phyloP scores from a whole-genome alignment of 2,329 filamentous ascomycete genomes.

The Trichoderma guizhouense region DNA sequence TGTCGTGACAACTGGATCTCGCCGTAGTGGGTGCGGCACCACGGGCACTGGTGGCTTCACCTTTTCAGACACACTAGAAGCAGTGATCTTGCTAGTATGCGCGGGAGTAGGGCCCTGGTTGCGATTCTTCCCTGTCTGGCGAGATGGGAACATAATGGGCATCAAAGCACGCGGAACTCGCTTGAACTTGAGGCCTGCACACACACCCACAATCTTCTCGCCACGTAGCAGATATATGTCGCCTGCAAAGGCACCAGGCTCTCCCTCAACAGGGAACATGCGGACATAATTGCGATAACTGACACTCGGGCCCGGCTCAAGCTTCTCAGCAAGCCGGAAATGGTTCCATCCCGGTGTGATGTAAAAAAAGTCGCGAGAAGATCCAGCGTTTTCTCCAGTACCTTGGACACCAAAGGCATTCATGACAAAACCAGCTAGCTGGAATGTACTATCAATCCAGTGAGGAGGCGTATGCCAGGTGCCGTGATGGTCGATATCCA shows the following conservation, averaged over 20 bases:
- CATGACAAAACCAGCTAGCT: constrained; percentile 38
- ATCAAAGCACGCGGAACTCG: constrained; percentile 63
- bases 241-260: constrained; percentile 42
- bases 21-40: not conserved
- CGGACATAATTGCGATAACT: constrained; percentile 54
- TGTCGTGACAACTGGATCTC: not conserved
- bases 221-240: constrained; percentile 56
- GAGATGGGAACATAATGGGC: constrained; percentile 60
- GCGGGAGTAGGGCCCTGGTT: not conserved
- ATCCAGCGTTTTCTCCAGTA: not conserved
- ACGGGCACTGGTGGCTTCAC: not conserved
- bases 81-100: not conserved
- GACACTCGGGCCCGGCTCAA: constrained; percentile 38
- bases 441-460: constrained; percentile 55
- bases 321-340: constrained; percentile 47
- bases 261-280: constrained; percentile 48
- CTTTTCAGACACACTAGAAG: not conserved
- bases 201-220: constrained; percentile 46
- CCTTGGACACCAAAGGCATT: constrained; percentile 36
- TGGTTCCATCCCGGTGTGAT: constrained; percentile 57
- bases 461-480: constrained; percentile 36
- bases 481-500: not conserved
- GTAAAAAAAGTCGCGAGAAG: constrained; percentile 45
- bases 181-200: constrained; percentile 61
- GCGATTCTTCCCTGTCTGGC: not conserved